Evolutionary conservation across 108 stramenopile species (phyloP).

Genomic region (Seminavis robusta): DNA sequence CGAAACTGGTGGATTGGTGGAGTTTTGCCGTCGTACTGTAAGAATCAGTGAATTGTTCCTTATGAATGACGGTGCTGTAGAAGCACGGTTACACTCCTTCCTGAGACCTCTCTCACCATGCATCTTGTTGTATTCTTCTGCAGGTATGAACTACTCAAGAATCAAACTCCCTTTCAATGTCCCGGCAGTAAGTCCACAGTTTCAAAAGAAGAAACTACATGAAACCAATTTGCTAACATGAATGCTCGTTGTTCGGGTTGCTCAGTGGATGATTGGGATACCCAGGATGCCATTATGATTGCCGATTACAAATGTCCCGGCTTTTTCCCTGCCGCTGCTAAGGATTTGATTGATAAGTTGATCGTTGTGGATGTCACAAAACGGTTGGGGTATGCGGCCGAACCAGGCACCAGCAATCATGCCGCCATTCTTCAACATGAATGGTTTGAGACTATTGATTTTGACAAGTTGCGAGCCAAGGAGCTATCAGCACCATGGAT

Average conservation of each 20-base stretch:
- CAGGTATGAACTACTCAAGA: too few species aligned
- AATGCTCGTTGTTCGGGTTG: too few species aligned
- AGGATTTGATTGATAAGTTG: constrained; percentile 42
- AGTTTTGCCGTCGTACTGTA: not conserved
- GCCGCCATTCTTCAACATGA: constrained; percentile 53
- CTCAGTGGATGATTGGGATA: too few species aligned
- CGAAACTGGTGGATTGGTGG: not conserved
- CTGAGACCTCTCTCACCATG: not conserved
- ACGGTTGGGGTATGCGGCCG: too few species aligned
- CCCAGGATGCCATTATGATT: constrained; percentile 77
- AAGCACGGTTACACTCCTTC: not conserved
- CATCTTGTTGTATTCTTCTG: too few species aligned
- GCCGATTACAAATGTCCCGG: constrained; percentile 60
- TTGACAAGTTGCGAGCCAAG: constrained; percentile 54
- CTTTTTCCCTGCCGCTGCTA: constrained; percentile 41
- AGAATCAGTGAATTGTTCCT: not conserved
- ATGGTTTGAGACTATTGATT: constrained; percentile 79
- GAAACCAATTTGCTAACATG: constrained; percentile 62
- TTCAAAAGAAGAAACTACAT: constrained; percentile 81
- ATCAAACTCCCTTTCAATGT: constrained; percentile 39
- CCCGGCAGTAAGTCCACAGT: constrained; percentile 83
- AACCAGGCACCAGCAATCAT: too few species aligned
- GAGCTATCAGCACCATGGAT: constrained; percentile 85
- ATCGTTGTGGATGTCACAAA: constrained; percentile 41
- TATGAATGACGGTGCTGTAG: not conserved